Conservation (phyloP, 1,139 yeast species). For the Suhomyces terraborum region DNA sequence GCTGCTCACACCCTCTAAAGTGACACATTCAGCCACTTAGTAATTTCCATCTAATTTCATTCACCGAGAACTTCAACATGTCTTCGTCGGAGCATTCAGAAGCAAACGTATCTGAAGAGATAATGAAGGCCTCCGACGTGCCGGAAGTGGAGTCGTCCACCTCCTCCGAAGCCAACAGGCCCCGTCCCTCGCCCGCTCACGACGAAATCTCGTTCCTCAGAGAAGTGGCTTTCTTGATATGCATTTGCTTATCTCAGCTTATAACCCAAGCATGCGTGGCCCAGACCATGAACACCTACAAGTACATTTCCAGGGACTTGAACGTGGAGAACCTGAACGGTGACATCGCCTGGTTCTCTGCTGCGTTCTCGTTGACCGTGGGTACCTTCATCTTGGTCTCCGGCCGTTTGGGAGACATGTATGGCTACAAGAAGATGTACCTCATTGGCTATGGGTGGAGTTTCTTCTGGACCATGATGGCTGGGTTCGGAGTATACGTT, state of each 20-base stretch:
- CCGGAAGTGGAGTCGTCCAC: background rate
- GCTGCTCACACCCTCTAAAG: too few relatives aligned
- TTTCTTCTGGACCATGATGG: constrained; percentile 50
- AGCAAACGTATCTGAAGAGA: too few relatives aligned
- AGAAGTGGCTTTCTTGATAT: constrained; percentile 25
- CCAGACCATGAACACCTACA: constrained; percentile 45
- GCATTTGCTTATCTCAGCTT: constrained; percentile 47
- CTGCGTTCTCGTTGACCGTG: constrained; percentile 58
- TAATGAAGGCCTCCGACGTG: background rate
- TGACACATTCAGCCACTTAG: too few relatives aligned
- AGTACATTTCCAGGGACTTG: constrained; percentile 40
- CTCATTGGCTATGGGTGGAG: constrained; percentile 51
- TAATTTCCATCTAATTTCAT: too few relatives aligned
- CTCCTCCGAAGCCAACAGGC: background rate
- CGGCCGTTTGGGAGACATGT: constrained; percentile 66
- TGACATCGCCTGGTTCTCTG: constrained; percentile 59
- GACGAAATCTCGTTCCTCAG: constrained; percentile 22
- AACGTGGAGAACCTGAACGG: constrained; percentile 39
- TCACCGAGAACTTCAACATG: too few relatives aligned
- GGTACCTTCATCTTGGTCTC: constrained; percentile 64
- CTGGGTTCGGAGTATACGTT: constrained; percentile 48
- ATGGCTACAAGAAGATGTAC: constrained; percentile 55
- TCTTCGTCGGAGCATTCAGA: too few relatives aligned
- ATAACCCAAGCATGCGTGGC: constrained; percentile 53
- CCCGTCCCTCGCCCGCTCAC: constrained; percentile 3